phyloP scores from a whole-genome alignment of 176 grass and related monocot genomes.

The Saccharum officinarum region DNA sequence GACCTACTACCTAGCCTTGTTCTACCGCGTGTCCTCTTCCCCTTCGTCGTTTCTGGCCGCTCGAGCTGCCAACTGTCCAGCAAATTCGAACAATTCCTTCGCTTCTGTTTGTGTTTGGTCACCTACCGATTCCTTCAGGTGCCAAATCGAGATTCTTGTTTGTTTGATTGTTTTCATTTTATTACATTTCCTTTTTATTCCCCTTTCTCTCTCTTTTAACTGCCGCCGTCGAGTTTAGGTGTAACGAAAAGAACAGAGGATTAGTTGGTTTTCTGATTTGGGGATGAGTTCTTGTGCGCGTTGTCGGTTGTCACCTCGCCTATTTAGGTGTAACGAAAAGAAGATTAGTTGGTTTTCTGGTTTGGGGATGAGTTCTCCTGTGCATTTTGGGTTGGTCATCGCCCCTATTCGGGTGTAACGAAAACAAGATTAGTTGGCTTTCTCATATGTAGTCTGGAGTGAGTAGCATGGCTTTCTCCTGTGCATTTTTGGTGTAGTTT shows the following conservation, averaged over 20 bases:
- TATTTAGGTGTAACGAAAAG: not conserved
- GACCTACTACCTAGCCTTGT: not conserved
- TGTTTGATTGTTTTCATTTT: not conserved
- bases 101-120: not conserved
- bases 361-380: not conserved
- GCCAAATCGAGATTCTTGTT: constrained; percentile 5
- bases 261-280: constrained; percentile 7
- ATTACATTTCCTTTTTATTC: not conserved
- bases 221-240: not conserved
- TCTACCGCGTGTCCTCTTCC: not conserved
- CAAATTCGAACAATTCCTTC: not conserved
- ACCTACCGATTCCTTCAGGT: not conserved
- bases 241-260: not conserved
- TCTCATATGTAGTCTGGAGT: not conserved
- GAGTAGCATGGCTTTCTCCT: not conserved
- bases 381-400: not conserved
- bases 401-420: not conserved
- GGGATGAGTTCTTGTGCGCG: not conserved
- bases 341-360: not conserved
- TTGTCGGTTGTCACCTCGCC: not conserved
- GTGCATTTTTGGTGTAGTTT: not conserved
- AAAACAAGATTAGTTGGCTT: not conserved
- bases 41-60: constrained; percentile 3
- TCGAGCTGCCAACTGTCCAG: not conserved
- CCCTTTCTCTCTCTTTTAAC: too few relatives aligned